A percentile compares a stretch with the other conserved stretches of the same genome.
These are phyloP conservation scores for Rehmannia glutinosa DNA, from an alignment of 257 asterid genomes.

Conservation along the genomic window DNA sequence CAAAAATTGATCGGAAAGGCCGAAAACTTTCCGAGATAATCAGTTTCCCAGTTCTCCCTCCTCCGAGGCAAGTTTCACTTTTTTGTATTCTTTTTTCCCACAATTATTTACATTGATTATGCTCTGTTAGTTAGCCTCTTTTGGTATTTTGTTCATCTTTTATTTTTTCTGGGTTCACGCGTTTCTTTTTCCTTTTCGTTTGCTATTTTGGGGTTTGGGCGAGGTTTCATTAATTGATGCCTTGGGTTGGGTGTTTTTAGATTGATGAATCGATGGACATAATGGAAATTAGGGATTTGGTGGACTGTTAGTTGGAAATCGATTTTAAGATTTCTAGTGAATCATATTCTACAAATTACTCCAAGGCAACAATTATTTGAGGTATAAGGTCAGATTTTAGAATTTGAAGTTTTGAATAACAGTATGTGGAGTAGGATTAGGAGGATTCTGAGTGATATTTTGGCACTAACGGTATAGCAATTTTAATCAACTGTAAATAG, in stretches of 20 bases:
- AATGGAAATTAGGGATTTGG: conserved; percentile 7
- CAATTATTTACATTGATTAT: background rate
- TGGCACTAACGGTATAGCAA: background rate
- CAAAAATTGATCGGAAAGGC: background rate
- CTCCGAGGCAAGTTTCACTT: conserved; percentile 19
- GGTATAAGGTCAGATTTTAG: background rate
- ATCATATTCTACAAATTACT: background rate
- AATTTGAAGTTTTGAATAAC: background rate
- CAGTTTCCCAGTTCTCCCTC: background rate
- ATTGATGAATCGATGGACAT: conserved; percentile 12
- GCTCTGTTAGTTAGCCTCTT: background rate
- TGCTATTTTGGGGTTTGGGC: background rate
- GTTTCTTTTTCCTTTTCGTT: background rate
- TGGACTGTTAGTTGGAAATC: conserved; percentile 3
- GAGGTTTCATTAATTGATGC: background rate
- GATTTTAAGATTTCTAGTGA: background rate
- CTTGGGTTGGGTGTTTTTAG: background rate
- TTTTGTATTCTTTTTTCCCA: background rate
- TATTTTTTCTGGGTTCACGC: background rate
- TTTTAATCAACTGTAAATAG: background rate
- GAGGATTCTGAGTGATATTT: background rate
- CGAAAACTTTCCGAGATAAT: background rate
- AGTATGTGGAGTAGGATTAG: background rate
- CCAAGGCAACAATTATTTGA: too few relatives aligned
- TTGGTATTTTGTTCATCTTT: background rate